Evolutionary conservation across 495 filamentous ascomycete species (phyloP), one percentile per base, ranked within the genome.

Genomic region (Annulohypoxylon nitens): DNA sequence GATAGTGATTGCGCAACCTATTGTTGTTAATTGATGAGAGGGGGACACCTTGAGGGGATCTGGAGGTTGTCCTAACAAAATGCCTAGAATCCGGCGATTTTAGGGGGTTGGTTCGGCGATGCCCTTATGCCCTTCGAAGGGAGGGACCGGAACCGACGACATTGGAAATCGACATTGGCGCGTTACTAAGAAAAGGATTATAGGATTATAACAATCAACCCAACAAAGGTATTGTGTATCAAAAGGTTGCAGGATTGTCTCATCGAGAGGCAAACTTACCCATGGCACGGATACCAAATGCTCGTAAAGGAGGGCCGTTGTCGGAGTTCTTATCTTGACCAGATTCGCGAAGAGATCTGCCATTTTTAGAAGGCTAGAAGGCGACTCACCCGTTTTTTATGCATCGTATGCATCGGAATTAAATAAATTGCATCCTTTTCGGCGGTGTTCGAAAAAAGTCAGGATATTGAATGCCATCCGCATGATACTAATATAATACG

Each of bases 291-390:
- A 74, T 54, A 25, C 3, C 11, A 55, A 47, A n/a, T 9, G 11
- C n/a, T 54, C 53, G 72, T 75, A 70, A 75, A 75, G 72, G 72
- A 57, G 72, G 72, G 72, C 72, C 72, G 72, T 48, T 75, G 63
- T 75, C 72, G 72, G 72, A 75, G 59, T 41, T 53, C 67, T 75
- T 75, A 75, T 70, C 72, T 69, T 10, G 39, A 47, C 30, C 39
- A 41, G 43, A 65, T 64, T 48, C 66, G 53, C 60, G 68, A 12
- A 61, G 36, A 70, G 62, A 39, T 74, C 61, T 67, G 37, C 71
- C 57, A 58, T 70, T 66, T 69, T 18, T 8, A 70, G 67, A 67
- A 54, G 50, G 25, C 50, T 14, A 25, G 61, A 33, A 45, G 4
- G 1, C 50, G 18, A 43, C 26, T 66, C 37, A 25, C 30, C 48